Evolutionary conservation across 768 basidiomycete species (phyloP).

Genomic region (Collybiopsis luxurians): DNA sequence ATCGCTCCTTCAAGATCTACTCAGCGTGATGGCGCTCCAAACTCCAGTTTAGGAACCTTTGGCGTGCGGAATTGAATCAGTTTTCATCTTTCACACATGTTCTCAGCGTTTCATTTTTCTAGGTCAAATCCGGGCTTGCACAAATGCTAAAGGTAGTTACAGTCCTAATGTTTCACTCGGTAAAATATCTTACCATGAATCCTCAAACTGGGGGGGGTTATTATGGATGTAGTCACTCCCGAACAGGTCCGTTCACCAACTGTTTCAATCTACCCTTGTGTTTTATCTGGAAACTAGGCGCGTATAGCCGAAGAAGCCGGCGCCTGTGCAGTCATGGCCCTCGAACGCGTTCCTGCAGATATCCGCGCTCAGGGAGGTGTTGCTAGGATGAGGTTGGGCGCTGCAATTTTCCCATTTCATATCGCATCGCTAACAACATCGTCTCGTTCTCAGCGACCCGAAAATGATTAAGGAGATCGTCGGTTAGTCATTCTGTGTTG

Average conservation of each 20-base stretch:
- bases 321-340: slow-evolving; percentile 97
- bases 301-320: slow-evolving; percentile 97
- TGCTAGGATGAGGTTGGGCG: slow-evolving; percentile 80
- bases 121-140: slow-evolving; percentile 73
- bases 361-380: slow-evolving; percentile 92
- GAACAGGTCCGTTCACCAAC: slow-evolving; percentile 40
- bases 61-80: no score
- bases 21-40: slow-evolving; percentile 32
- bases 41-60: slow-evolving; percentile 50
- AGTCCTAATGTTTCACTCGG: slow-evolving; percentile 1
- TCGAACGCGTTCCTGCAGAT: slow-evolving; percentile 93
- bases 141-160: slow-evolving; percentile 70
- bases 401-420: background rate
- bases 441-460: slow-evolving; percentile 67
- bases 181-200: background rate
- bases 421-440: slow-evolving; percentile 19
- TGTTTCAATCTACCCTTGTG: background rate
- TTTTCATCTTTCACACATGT: no score
- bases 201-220: slow-evolving; percentile 44
- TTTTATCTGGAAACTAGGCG: slow-evolving; percentile 47
- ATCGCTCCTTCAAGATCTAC: slow-evolving; percentile 34
- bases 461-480: slow-evolving; percentile 96
- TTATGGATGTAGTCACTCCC: slow-evolving; percentile 73
- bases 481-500: slow-evolving; percentile 19
- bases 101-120: no score